Conservation (phyloP, 805 yeast species). For the Barnettozyma sucrosica region DNA sequence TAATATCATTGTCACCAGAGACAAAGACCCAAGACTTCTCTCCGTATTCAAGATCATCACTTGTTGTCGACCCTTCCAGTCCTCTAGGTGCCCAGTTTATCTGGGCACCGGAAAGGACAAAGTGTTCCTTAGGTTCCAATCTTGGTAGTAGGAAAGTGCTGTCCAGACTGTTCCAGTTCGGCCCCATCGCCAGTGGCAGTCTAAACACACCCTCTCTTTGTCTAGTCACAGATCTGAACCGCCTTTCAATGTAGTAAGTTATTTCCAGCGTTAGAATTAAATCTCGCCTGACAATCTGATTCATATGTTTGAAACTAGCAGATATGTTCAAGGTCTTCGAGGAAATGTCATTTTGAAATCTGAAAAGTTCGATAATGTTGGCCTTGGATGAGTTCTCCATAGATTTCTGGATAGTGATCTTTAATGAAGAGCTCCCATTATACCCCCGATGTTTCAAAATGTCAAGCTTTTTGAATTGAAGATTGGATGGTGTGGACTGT, state of each 20-base stretch:
- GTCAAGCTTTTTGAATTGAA: constrained; percentile 16
- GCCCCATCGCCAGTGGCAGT: constrained; percentile 27
- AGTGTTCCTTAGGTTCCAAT: constrained; percentile 21
- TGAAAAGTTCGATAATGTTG: constrained; percentile 22
- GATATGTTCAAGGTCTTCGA: constrained; percentile 16
- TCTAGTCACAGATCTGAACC: constrained; percentile 25
- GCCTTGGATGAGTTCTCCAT: constrained; percentile 17
- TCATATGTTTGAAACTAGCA: constrained; percentile 25
- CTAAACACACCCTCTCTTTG: constrained; percentile 28
- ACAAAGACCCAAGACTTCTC: constrained; percentile 26
- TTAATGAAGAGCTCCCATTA: constrained; percentile 34
- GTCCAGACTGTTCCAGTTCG: constrained; percentile 20
- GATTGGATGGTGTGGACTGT: constrained; percentile 27
- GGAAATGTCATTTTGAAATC: constrained; percentile 25
- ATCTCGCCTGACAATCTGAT: constrained; percentile 12
- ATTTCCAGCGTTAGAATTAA: constrained; percentile 28
- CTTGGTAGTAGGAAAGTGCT: constrained; percentile 15
- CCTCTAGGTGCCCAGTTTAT: constrained; percentile 16
- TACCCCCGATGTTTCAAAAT: constrained; percentile 24
- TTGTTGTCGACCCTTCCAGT: background rate
- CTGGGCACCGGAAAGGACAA: constrained; percentile 20
- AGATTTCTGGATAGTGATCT: constrained; percentile 18
- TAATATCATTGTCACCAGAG: constrained; percentile 15
- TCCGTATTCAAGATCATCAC: background rate
- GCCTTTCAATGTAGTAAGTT: constrained; percentile 30